Base-by-base conservation (phyloP, 768 basidiomycete genomes). In the Boletales sp. region DNA sequence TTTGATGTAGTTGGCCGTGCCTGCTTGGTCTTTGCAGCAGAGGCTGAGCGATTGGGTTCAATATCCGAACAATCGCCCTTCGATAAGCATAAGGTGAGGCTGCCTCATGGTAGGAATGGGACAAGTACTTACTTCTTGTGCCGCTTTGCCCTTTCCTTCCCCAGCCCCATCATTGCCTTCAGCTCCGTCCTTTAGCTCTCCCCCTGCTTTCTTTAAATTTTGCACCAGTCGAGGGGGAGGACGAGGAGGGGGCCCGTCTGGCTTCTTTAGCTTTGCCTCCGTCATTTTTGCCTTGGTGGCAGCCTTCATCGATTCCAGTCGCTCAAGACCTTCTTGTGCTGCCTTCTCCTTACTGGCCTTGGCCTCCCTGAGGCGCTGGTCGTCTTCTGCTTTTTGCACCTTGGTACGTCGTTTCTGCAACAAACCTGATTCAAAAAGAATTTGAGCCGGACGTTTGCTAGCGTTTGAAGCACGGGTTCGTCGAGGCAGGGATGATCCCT, bases 371-470 rank as follows among this genome's bases (percentile, higher is more conserved):
- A 47, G 43, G 18, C 2, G 21, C 17, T 52, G 43, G 46, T 55
- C 34, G 8, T 55, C 43, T 18, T 29, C 47, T 19, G 50, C 50
- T 30, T 49, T 52, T 38, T 55, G 19, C 8, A 42, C 50, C 43
- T 55, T 52, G 45, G 51, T 45, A 30, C 39, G 5, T 40, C 21
- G 32, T 13, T 52, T 48, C 32, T 29, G 27, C 10, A 14, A 19
- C 27, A 38, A 8, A 8, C n/a, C 12, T 43, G 39, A 34, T n/a
- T 42, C 5, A n/a, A 48, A 24, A 32, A 48, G n/a, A 29, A 48
- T 44, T 3, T 45, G 11, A 13, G 47, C 54, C n/a, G 54, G 54
- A 10, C 43, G 51, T n/a, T 42, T 29, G 14, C 40, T 39, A 3
- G 27, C 18, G 12, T 55, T 55, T 29, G 42, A 32, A 8, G 39